Conservation (phyloP, 768 basidiomycete genomes). For the Fibroporia radiculosa region DNA sequence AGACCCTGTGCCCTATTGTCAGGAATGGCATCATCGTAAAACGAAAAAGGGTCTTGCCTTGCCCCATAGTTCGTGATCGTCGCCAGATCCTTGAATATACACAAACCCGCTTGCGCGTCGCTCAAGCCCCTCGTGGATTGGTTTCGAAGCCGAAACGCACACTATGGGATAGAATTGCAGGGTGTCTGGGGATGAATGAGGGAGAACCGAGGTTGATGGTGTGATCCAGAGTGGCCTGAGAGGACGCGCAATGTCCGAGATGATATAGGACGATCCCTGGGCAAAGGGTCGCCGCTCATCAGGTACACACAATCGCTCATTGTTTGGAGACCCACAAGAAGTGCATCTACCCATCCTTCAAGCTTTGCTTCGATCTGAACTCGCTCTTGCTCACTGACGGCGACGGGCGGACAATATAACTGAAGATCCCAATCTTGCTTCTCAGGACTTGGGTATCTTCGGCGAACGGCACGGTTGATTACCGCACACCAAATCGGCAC, state of each 20-base stretch:
- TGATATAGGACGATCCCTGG: constrained; percentile 63
- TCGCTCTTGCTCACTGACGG: constrained; percentile 71
- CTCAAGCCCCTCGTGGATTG: constrained; percentile 51
- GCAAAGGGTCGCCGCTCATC: no score
- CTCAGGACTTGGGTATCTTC: constrained; percentile 18
- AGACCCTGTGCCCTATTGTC: constrained; percentile 47
- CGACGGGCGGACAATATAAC: constrained; percentile 65
- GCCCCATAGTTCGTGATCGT: constrained; percentile 90
- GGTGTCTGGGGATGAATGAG: constrained; percentile 26
- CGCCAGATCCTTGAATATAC: constrained; percentile 92
- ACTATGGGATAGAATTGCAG: constrained; percentile 59
- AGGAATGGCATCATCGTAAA: no score
- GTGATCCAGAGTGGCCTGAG: constrained; percentile 88
- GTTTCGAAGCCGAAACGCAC: constrained; percentile 81
- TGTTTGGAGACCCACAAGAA: constrained; percentile 62
- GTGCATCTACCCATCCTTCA: constrained; percentile 57
- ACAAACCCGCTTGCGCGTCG: constrained; percentile 62
- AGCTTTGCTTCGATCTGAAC: constrained; percentile 62
- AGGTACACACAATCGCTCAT: no score
- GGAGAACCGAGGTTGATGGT: constrained; percentile 51
- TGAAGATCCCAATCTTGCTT: constrained; percentile 40
- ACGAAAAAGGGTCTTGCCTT: constrained; percentile 39
- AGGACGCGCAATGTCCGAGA: constrained; percentile 54
- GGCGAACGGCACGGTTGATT: constrained; percentile 56
- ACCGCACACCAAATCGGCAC: constrained; percentile 94